A percentile compares a stretch with the other conserved stretches of the same genome.
Conservation (phyloP, 768 basidiomycete species). For the Boletus subcaerulescens region DNA sequence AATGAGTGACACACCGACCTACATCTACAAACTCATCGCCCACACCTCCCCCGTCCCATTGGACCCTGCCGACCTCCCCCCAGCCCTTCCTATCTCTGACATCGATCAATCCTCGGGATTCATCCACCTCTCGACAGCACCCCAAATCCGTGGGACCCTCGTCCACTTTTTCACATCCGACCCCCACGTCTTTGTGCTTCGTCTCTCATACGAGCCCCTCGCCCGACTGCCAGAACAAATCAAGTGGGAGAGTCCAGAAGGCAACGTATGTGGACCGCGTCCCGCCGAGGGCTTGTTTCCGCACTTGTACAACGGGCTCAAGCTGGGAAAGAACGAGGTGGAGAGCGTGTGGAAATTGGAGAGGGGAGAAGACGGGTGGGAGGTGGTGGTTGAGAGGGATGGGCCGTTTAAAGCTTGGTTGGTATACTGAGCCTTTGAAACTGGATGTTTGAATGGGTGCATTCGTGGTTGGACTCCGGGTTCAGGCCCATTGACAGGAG, state of each 20-base stretch:
- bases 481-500: no score
- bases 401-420: conserved; percentile 30
- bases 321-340: conserved; percentile 44
- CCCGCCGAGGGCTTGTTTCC: conserved; percentile 50
- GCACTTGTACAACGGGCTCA: conserved; percentile 48
- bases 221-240: conserved; percentile 29
- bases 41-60: conserved; percentile 37
- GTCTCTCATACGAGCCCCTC: conserved; percentile 41
- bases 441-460: no score
- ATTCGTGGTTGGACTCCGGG: no score
- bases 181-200: conserved; percentile 40
- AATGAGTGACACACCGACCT: conserved; percentile 37
- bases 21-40: conserved; percentile 61
- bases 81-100: conserved; percentile 45
- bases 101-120: conserved; percentile 48
- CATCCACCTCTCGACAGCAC: conserved; percentile 55
- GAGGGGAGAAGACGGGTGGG: conserved; percentile 32
- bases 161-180: conserved; percentile 44
- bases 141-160: conserved; percentile 47
- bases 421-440: conserved; percentile 24
- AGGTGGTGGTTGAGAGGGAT: conserved; percentile 20
- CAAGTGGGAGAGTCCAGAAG: conserved; percentile 49
- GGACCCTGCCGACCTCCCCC: conserved; percentile 37
- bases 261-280: conserved; percentile 38
- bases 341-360: conserved; percentile 37